Percentiles rank a stretch among this genome's conserved stretches.
Evolutionary conservation across 805 yeast genomes (phyloP).

Genomic region (Metahyphopichia silvanorum): DNA sequence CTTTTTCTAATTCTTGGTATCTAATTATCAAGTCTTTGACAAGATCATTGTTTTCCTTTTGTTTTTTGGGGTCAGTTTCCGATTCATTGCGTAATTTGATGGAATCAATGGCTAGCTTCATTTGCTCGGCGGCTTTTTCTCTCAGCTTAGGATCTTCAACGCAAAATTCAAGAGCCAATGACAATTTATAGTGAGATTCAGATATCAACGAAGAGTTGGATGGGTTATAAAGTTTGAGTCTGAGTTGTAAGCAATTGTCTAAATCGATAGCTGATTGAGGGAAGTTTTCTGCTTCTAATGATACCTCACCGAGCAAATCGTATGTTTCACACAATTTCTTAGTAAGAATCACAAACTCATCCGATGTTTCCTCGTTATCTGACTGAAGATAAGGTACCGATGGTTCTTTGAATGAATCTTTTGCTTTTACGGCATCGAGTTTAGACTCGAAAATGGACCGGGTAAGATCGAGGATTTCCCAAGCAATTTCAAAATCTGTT

Average conservation of each 20-base stretch:
- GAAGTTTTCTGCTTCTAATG: slow-evolving; percentile 87
- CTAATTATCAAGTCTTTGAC: slow-evolving; percentile 56
- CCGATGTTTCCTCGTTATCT: slow-evolving; percentile 26
- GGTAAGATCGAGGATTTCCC: slow-evolving; percentile 82
- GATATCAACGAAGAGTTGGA: slow-evolving; percentile 57
- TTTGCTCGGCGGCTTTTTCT: slow-evolving; percentile 50
- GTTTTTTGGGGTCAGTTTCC: slow-evolving; percentile 40
- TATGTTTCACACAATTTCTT: slow-evolving; percentile 68
- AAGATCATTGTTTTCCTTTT: slow-evolving; percentile 42
- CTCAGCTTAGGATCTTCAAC: slow-evolving; percentile 49
- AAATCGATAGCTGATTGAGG: slow-evolving; percentile 74
- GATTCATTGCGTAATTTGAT: slow-evolving; percentile 38
- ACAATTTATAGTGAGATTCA: slow-evolving; percentile 77
- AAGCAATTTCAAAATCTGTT: slow-evolving; percentile 70
- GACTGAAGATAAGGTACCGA: slow-evolving; percentile 25
- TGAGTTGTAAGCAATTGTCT: slow-evolving; percentile 50
- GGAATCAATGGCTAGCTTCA: slow-evolving; percentile 48
- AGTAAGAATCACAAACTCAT: slow-evolving; percentile 33
- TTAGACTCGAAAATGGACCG: slow-evolving; percentile 59
- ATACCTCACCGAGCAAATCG: slow-evolving; percentile 83
- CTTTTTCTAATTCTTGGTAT: slow-evolving; percentile 50
- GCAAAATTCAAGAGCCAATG: slow-evolving; percentile 73
- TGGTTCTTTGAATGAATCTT: slow-evolving; percentile 5
- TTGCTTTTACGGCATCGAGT: slow-evolving; percentile 20
- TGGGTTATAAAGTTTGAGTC: slow-evolving; percentile 48